A percentile compares a stretch with the other conserved stretches of the same genome.
These are phyloP conservation scores for Apocynum venetum DNA, from an alignment of 257 asterid species.

Conservation along the genomic window DNA sequence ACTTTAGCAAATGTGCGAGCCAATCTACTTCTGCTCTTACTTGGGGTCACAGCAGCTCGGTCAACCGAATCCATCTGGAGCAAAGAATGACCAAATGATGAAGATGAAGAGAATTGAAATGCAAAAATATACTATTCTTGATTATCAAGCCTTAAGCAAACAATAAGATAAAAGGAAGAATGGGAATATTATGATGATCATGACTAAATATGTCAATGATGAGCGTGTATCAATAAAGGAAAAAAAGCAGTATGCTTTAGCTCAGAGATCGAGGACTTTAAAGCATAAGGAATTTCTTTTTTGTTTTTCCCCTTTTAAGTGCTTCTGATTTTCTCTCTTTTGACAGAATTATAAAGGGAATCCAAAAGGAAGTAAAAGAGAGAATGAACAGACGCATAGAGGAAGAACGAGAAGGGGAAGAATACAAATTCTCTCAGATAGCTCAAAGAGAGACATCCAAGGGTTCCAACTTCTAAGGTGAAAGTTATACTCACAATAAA, in stretches of 20 bases:
- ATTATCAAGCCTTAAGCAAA: slow-evolving; percentile 9
- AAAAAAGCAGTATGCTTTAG: slow-evolving; percentile 44
- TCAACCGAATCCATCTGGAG: slow-evolving; percentile 65
- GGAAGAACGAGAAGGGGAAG: slow-evolving; percentile 17
- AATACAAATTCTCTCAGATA: slow-evolving; percentile 2
- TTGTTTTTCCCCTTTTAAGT: slow-evolving; percentile 31
- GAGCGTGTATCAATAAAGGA: slow-evolving; percentile 33
- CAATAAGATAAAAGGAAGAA: slow-evolving; percentile 27
- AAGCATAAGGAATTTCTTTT: slow-evolving; percentile 36
- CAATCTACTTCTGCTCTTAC: slow-evolving; percentile 46
- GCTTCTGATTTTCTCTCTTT: slow-evolving; percentile 13
- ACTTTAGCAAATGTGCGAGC: slow-evolving; percentile 74
- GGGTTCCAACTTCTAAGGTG: slow-evolving; percentile 1
- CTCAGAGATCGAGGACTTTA: slow-evolving; percentile 42
- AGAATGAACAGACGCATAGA: slow-evolving; percentile 21
- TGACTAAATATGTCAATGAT: slow-evolving; percentile 31
- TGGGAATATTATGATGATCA: slow-evolving; percentile 31
- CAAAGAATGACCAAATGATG: slow-evolving; percentile 14
- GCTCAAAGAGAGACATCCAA: slow-evolving; percentile 7
- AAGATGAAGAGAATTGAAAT: neutral
- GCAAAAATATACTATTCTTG: neutral
- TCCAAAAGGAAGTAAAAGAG: slow-evolving; percentile 28
- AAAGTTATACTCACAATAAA: neutral
- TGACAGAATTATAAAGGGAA: slow-evolving; percentile 26
- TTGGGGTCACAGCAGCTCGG: slow-evolving; percentile 40